Base-by-base conservation (phyloP, 306 rosid genomes). In the Fragaria vesca region DNA sequence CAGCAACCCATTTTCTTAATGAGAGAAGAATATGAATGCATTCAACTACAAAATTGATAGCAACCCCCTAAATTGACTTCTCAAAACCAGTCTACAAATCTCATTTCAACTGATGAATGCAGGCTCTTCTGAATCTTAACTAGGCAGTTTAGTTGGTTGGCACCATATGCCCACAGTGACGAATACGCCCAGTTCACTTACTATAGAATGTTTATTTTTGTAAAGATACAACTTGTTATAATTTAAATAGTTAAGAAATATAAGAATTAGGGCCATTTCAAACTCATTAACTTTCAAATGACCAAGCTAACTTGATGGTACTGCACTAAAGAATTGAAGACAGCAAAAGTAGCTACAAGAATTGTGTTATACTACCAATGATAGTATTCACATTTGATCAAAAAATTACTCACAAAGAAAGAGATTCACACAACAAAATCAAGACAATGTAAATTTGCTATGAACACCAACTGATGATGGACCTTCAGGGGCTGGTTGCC, bases 401-500 rank as follows among this genome's bases (percentile, higher is more conserved):
- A 11, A 63, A 3, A 63, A 30, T 5, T 30, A 5, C 42, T 6
- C n/a, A 63, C 45, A 32, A 16, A 63, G 68, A 62, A 30, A 15
- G 69, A 32, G 43, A 36, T 18, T 21, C 20, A 18, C 24, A 26
- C 45, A 32, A 20, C 50, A 73, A 63, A 30, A 18, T 52, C 46
- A 36, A 45, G 28, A 5, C 12, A 8, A 46, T 26, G 47, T 43
- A 28, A 54, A 67, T 42, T 6, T 32, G 78, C 38, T 1, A 68
- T 58, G 34, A 26, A 34, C 4, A 20, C 55, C 45, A 26, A 61
- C 47, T 36, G 63, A 57, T 38, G 42, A 42, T 45, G 70, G 51
- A 51, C 72, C 84, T 52, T 81, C 78, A 74, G 5, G 34, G 36
- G 42, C 89, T 15, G 68, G 93, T 91, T 71, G 84, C 92, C 98